Evolutionary conservation across 192 early-diverging fungal species (phyloP).

Genomic region (Mortierella alpina): DNA sequence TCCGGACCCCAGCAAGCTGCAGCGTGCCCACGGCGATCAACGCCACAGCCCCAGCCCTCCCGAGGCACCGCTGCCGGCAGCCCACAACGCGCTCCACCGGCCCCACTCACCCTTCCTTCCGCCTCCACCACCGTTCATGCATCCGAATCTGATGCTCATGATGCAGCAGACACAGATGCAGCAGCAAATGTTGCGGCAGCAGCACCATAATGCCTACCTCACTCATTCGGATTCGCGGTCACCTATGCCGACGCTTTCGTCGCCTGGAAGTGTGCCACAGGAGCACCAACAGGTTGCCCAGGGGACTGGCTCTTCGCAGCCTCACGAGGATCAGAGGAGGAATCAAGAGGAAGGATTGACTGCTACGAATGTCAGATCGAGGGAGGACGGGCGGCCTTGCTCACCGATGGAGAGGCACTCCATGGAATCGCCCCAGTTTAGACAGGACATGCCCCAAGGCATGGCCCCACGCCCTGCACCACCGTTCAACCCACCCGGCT

Average conservation of each 20-base stretch:
- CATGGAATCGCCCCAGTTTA: constrained; percentile 10
- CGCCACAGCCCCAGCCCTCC: neutral
- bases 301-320: too few species aligned
- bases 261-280: too few species aligned
- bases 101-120: constrained; percentile 19
- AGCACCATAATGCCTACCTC: constrained; percentile 7
- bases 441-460: constrained; percentile 4
- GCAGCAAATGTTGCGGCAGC: constrained; percentile 24
- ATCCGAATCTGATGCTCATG: constrained; percentile 25
- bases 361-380: neutral
- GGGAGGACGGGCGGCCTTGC: neutral
- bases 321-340: neutral
- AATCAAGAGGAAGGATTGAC: neutral
- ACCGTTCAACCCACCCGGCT: constrained; percentile 17
- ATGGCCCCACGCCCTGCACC: neutral
- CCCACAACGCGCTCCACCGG: neutral
- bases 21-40: neutral
- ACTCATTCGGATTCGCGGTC: neutral
- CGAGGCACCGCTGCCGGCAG: neutral
- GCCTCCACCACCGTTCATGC: constrained; percentile 23
- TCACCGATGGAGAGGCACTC: constrained; percentile 15
- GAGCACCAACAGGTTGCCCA: too few species aligned
- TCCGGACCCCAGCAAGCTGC: neutral
- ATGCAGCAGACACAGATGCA: constrained; percentile 33
- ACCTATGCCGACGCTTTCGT: neutral